These are phyloP conservation scores for Leccinum obscurum DNA, from an alignment of 768 basidiomycete genomes.

Conservation along the genomic window DNA sequence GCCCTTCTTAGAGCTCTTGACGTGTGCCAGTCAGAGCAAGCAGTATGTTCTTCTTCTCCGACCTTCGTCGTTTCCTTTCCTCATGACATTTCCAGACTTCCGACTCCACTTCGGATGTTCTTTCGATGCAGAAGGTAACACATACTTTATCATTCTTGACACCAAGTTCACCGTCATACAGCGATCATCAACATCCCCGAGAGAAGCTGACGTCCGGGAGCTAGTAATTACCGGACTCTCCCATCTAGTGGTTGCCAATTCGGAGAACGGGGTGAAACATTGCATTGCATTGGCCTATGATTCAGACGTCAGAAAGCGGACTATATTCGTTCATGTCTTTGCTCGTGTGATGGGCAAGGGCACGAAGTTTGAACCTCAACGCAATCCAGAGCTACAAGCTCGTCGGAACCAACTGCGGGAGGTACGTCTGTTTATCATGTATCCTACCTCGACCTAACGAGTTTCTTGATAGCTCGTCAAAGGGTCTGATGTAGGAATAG, in stretches of 20 bases:
- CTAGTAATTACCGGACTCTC: conserved; percentile 79
- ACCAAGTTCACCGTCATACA: conserved; percentile 20
- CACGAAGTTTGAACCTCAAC: conserved; percentile 69
- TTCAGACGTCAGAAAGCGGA: conserved; percentile 62
- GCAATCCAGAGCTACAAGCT: conserved; percentile 46
- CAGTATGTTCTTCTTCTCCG: conserved; percentile 34
- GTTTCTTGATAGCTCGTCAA: conserved; percentile 58
- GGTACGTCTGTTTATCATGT: conserved; percentile 38
- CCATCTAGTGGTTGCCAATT: conserved; percentile 79
- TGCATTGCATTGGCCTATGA: conserved; percentile 81
- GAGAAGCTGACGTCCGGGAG: conserved; percentile 66
- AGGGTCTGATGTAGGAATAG: conserved; percentile 61
- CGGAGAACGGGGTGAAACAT: conserved; percentile 87
- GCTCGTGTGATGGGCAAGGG: conserved; percentile 79
- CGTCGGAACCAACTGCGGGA: conserved; percentile 58
- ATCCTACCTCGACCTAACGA: conserved; percentile 6
- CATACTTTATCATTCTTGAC: neutral
- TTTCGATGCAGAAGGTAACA: conserved; percentile 48
- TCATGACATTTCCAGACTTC: conserved; percentile 36
- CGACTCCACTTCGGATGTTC: conserved; percentile 51
- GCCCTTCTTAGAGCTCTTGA: conserved; percentile 64
- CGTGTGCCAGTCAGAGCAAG: conserved; percentile 45
- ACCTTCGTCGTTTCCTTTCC: conserved; percentile 7
- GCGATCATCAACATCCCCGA: conserved; percentile 47
- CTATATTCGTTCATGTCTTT: conserved; percentile 84